A percentile compares a stretch with the other conserved stretches of the same genome.
Conservation (phyloP, 495 filamentous ascomycete genomes). For the Aspergillus heteromorphus region DNA sequence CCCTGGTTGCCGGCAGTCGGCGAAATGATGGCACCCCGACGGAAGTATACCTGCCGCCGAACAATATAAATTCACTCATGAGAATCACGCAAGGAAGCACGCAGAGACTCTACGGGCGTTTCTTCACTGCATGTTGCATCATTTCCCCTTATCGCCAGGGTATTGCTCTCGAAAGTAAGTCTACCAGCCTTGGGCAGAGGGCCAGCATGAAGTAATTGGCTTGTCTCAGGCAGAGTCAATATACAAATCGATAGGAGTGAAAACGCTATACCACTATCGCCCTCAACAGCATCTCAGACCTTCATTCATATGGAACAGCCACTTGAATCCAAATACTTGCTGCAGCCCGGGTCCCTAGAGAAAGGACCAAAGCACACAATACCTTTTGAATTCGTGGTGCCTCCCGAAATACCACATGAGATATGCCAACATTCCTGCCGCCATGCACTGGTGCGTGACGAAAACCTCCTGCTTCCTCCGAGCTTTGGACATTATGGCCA, state of each 20-base stretch:
- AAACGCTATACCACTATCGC: conserved; percentile 5
- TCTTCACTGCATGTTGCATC: too few species aligned
- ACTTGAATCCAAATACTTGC: not conserved
- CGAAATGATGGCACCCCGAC: too few species aligned
- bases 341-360: not conserved
- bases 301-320: conserved; percentile 6
- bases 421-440: conserved; percentile 1
- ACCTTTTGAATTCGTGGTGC: conserved; percentile 9
- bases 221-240: conserved; percentile 3
- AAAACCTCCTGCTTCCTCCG: conserved; percentile 5
- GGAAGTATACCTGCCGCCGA: too few species aligned
- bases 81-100: too few species aligned
- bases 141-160: not conserved
- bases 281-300: not conserved
- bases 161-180: conserved; percentile 6
- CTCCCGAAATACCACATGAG: not conserved
- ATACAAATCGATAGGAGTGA: conserved; percentile 1
- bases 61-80: too few species aligned
- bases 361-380: not conserved
- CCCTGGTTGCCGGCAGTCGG: too few species aligned
- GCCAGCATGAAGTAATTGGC: not conserved
- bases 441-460: not conserved
- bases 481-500: not conserved
- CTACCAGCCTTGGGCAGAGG: not conserved
- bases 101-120: too few species aligned